Percentiles rank a stretch among this genome's conserved stretches.
Evolutionary conservation across 2,329 filamentous ascomycete genomes (phyloP).

Genomic region (Trichoderma koningii): DNA sequence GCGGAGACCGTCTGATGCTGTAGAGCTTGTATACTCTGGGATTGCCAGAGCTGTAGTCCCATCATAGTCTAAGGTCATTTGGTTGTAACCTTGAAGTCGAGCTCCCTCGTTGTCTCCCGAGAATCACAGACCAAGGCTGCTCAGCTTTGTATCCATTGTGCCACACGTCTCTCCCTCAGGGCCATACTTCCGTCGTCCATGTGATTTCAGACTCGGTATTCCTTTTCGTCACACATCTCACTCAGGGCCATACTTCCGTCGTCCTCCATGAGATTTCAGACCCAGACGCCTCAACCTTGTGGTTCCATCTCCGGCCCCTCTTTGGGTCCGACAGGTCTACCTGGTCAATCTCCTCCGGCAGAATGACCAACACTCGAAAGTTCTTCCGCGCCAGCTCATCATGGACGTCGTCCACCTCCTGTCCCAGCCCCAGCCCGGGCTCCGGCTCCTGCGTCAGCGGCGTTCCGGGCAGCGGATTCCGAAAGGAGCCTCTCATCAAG

Average conservation of each 20-base stretch:
- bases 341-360: slow-evolving; percentile 74
- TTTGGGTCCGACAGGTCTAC: slow-evolving; percentile 70
- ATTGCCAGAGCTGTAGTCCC: background rate
- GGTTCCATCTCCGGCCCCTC: slow-evolving; percentile 65
- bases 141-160: too few species aligned
- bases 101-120: background rate
- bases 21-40: background rate
- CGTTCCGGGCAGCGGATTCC: slow-evolving; percentile 68
- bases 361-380: slow-evolving; percentile 81
- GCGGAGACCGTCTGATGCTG: slow-evolving; percentile 11
- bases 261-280: slow-evolving; percentile 62
- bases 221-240: background rate
- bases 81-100: background rate
- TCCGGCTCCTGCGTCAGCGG: slow-evolving; percentile 55
- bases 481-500: slow-evolving; percentile 74
- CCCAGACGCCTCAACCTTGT: slow-evolving; percentile 56
- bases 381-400: slow-evolving; percentile 71
- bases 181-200: slow-evolving; percentile 58
- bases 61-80: background rate
- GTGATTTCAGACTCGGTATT: background rate
- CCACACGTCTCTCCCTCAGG: too few species aligned
- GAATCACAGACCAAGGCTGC: too few species aligned
- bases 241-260: slow-evolving; percentile 69
- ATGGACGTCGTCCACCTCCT: slow-evolving; percentile 69
- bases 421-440: slow-evolving; percentile 51